phyloP scores from a whole-genome alignment of 2,329 filamentous ascomycete genomes.

The Arthrobotrys conoides region DNA sequence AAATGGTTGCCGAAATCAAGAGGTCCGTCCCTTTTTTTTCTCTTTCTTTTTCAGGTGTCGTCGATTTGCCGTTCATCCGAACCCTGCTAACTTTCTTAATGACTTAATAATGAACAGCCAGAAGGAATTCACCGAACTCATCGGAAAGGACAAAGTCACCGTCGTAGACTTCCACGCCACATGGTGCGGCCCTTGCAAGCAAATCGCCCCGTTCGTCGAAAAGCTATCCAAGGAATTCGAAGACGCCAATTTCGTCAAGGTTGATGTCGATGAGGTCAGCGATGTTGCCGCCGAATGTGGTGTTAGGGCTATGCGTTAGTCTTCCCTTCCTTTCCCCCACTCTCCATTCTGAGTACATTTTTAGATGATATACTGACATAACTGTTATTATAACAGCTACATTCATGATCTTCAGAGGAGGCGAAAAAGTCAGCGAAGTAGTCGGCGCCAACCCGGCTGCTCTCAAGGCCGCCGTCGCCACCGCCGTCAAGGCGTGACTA shows the following conservation, averaged over 20 bases:
- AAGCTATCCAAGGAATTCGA: conserved; percentile 75
- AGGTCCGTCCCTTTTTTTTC: conserved; percentile 34
- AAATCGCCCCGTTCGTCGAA: conserved; percentile 82
- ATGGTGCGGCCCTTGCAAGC: conserved; percentile 97
- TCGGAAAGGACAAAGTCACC: conserved; percentile 74
- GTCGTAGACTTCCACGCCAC: conserved; percentile 88
- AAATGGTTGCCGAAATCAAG: conserved; percentile 59
- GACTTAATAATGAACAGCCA: conserved; percentile 69
- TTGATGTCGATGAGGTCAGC: conserved; percentile 87
- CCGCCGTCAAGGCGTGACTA: conserved; percentile 36
- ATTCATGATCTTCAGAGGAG: conserved; percentile 86
- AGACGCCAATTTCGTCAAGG: conserved; percentile 82
- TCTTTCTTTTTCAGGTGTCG: not conserved
- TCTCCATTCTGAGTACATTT: no score
- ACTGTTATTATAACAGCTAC: no score
- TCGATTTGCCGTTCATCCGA: not conserved
- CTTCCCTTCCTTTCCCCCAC: not conserved
- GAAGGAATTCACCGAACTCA: conserved; percentile 73
- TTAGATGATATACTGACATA: no score
- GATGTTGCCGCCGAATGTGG: conserved; percentile 82
- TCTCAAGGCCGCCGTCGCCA: conserved; percentile 69
- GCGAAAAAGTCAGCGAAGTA: conserved; percentile 79
- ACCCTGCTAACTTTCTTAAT: not conserved
- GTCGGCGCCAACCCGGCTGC: conserved; percentile 84
- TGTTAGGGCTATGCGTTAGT: conserved; percentile 90